These are phyloP conservation scores for Fusarium nodosum DNA, from an alignment of 2,329 filamentous ascomycete species.

Conservation along the genomic window DNA sequence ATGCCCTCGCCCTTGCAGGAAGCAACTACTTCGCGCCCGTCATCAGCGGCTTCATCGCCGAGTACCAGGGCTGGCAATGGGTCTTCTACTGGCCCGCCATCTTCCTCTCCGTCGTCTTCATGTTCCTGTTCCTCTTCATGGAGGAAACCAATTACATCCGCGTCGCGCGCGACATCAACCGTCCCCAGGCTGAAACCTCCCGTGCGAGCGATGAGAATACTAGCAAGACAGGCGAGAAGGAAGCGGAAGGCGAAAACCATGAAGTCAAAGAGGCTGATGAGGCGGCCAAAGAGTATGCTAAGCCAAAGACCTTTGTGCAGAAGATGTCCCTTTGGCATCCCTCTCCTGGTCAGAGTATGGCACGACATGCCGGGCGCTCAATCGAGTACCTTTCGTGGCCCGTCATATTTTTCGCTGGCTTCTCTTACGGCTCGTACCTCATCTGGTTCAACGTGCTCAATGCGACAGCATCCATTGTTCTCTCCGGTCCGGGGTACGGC, in stretches of 20 bases:
- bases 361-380: slow-evolving; percentile 55
- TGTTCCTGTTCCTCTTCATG: slow-evolving; percentile 67
- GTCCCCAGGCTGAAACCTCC: not conserved
- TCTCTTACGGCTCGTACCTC: slow-evolving; percentile 59
- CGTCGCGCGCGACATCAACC: not conserved
- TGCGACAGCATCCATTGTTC: slow-evolving; percentile 58
- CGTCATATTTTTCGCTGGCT: slow-evolving; percentile 59
- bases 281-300: not conserved
- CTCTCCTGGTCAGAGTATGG: slow-evolving; percentile 51
- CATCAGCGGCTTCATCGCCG: slow-evolving; percentile 61
- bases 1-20: slow-evolving; percentile 57
- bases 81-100: slow-evolving; percentile 61
- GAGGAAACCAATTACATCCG: slow-evolving; percentile 70
- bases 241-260: not conserved
- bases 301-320: slow-evolving; percentile 57
- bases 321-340: slow-evolving; percentile 60
- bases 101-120: slow-evolving; percentile 53
- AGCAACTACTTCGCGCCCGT: slow-evolving; percentile 61
- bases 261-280: slow-evolving; percentile 29
- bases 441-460: slow-evolving; percentile 62
- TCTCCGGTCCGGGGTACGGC: slow-evolving; percentile 56
- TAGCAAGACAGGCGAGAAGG: not conserved
- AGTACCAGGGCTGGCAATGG: slow-evolving; percentile 58
- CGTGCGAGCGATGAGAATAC: slow-evolving; percentile 21
- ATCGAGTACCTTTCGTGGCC: slow-evolving; percentile 58